A percentile compares a stretch with the other conserved stretches of the same genome.
phyloP scores from a whole-genome alignment of 768 basidiomycete genomes.

The Mycena polygramma region DNA sequence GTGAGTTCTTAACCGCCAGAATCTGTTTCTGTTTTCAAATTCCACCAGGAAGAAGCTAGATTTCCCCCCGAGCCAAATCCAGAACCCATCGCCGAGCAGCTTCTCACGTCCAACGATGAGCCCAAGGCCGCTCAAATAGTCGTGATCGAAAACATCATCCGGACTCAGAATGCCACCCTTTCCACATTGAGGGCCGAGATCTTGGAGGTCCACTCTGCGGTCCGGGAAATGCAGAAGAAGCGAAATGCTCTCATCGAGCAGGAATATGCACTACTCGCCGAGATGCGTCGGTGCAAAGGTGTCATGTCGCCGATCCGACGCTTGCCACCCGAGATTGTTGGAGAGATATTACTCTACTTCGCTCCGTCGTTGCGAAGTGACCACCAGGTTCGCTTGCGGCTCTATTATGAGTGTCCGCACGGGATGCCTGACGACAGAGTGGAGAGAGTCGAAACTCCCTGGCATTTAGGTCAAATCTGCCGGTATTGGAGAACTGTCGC shows the following conservation, averaged over 20 bases:
- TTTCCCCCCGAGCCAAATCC: neutral
- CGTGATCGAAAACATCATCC: neutral
- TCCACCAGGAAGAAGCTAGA: neutral
- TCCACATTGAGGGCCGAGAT: neutral
- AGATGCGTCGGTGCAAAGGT: neutral
- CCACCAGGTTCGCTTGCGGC: neutral
- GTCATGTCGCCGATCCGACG: conserved; percentile 5
- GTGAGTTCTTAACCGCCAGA: too few relatives aligned
- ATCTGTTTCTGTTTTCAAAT: too few relatives aligned
- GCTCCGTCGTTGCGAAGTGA: conserved; percentile 57
- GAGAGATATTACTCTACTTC: conserved; percentile 65
- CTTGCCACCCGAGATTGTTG: conserved; percentile 71
- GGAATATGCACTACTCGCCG: neutral
- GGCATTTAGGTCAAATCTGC: conserved; percentile 11
- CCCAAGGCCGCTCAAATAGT: neutral
- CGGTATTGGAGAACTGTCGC: conserved; percentile 12
- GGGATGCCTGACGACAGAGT: too few relatives aligned
- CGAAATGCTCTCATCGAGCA: neutral
- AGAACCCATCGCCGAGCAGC: neutral
- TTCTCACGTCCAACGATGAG: neutral
- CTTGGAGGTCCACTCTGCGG: neutral
- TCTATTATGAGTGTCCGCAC: neutral
- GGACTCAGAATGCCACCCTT: neutral
- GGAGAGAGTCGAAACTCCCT: conserved; percentile 4
- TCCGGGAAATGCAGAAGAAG: neutral